These are phyloP conservation scores for Cylindrotheca fusiformis DNA, from an alignment of 108 stramenopile genomes.

Conservation along the genomic window DNA sequence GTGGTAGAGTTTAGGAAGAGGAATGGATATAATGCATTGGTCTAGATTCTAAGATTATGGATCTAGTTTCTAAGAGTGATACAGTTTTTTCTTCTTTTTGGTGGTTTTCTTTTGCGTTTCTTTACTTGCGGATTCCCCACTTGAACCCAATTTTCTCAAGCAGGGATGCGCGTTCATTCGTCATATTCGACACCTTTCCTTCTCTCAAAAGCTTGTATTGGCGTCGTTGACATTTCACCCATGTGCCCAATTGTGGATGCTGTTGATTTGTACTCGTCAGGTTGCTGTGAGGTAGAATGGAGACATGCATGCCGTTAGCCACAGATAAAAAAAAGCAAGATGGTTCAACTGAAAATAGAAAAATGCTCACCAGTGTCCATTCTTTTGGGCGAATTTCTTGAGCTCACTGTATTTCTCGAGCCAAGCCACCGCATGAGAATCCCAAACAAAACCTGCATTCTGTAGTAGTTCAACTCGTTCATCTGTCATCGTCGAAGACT, in stretches of 20 bases:
- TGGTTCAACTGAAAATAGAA: too few relatives aligned
- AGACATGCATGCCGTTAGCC: too few relatives aligned
- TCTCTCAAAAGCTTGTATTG: slow-evolving; percentile 50
- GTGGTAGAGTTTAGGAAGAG: too few relatives aligned
- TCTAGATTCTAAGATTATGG: too few relatives aligned
- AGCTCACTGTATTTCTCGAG: slow-evolving; percentile 22
- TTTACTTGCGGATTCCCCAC: slow-evolving; percentile 41
- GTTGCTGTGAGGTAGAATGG: too few relatives aligned
- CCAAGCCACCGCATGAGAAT: slow-evolving; percentile 31
- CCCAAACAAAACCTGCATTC: slow-evolving; percentile 47
- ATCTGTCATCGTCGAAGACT: slow-evolving; percentile 39
- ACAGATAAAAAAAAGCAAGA: too few relatives aligned
- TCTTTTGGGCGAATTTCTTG: slow-evolving; percentile 4
- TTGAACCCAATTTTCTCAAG: slow-evolving; percentile 54
- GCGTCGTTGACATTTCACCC: slow-evolving; percentile 32
- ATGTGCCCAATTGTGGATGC: background rate
- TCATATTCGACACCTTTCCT: slow-evolving; percentile 41
- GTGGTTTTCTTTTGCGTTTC: too few relatives aligned
- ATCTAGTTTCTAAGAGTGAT: too few relatives aligned
- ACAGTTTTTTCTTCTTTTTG: too few relatives aligned
- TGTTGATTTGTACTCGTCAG: background rate
- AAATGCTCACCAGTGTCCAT: slow-evolving; percentile 32
- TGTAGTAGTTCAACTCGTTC: slow-evolving; percentile 37
- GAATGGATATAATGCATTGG: too few relatives aligned
- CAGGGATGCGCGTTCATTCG: slow-evolving; percentile 31